Evolutionary conservation across 176 grass and related monocot species (phyloP).

Genomic region (Aegilops umbellulata): DNA sequence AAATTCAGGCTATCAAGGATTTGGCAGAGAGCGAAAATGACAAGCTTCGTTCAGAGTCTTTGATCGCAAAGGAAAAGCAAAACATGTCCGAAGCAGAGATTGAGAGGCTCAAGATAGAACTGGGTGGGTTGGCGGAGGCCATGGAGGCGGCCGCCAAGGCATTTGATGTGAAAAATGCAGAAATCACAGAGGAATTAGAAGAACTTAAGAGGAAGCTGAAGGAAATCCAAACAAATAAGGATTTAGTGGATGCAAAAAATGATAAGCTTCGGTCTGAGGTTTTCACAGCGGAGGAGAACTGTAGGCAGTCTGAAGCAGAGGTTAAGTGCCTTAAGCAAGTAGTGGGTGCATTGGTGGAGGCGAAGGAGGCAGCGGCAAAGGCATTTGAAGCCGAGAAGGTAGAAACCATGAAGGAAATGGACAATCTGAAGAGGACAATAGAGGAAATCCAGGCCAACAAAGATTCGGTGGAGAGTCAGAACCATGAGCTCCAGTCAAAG

Average conservation of each 20-base stretch:
- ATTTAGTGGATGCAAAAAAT: too few species aligned
- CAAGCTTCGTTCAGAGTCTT: too few species aligned
- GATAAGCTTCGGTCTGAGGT: too few species aligned
- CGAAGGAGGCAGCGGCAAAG: slow-evolving; percentile 3
- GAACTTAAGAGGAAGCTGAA: too few species aligned
- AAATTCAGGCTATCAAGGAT: not conserved
- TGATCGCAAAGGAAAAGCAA: too few species aligned
- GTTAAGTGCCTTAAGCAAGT: not conserved
- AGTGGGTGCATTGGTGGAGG: slow-evolving; percentile 19
- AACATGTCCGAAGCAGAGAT: too few species aligned
- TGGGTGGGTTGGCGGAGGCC: too few species aligned
- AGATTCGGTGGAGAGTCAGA: not conserved
- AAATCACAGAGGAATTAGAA: too few species aligned
- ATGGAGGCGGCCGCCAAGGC: too few species aligned
- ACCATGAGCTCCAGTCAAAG: not conserved
- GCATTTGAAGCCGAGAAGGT: not conserved
- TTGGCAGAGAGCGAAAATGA: not conserved
- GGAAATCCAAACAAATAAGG: too few species aligned
- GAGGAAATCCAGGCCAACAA: not conserved
- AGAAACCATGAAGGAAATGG: not conserved
- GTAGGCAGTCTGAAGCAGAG: slow-evolving; percentile 18
- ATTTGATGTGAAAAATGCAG: too few species aligned
- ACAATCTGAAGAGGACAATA: not conserved
- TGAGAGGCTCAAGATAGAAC: too few species aligned
- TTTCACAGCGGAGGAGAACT: not conserved